Evolutionary conservation across 2,329 filamentous ascomycete species (phyloP), one percentile per base, ranked within the genome.

Genomic region (Raffaelea arxii): DNA sequence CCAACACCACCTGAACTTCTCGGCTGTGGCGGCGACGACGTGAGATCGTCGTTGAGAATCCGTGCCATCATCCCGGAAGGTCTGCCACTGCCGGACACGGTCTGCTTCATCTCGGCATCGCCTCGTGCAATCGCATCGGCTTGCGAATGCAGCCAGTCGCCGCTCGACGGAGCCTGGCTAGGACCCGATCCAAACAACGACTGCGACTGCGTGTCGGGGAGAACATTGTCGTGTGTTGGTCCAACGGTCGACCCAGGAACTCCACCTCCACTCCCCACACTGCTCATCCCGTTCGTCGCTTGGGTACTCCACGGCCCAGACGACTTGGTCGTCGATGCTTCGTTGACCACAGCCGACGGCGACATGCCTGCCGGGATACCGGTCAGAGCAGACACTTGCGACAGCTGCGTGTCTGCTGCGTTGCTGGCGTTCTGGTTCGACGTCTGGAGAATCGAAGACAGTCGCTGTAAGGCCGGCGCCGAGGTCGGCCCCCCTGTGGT

Each of bases 281-380:
- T 65, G 18, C 78, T 74, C 24, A 67, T 64, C 19, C 84, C 84
- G 51, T 89, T 88, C 3, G 82, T 86, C 49, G 76, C 74, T 59
- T 90, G 84, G 0, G 84, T 86, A 59, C 83, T 82, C 30, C 39
- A 61, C 77, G 74, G 47, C 3, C 77, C 80, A 1, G 78, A 81
- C 12, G 80, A 82, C 65, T 94, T 92, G n/a, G 90, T 95, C 1
- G 90, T 94, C 2, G 89, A 94, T 2, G 89, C 91, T 57, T 94
- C 89, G 56, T 97, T 96, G 45, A 82, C 68, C 49, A 75, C 62
- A 12, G 74, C 75, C 23, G 74, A 77, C 14, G 77, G 77, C 4
- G 76, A 77, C 45, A 78, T 66, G 4, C 75, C 78, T 0, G 71
- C 65, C 1, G 78, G 75, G 3, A 82, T 62, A 19, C 75, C 67